A percentile compares a stretch with the other conserved stretches of the same genome.
phyloP scores from a whole-genome alignment of 139 green algal species.

The Tetradesmus lagerheimii region DNA sequence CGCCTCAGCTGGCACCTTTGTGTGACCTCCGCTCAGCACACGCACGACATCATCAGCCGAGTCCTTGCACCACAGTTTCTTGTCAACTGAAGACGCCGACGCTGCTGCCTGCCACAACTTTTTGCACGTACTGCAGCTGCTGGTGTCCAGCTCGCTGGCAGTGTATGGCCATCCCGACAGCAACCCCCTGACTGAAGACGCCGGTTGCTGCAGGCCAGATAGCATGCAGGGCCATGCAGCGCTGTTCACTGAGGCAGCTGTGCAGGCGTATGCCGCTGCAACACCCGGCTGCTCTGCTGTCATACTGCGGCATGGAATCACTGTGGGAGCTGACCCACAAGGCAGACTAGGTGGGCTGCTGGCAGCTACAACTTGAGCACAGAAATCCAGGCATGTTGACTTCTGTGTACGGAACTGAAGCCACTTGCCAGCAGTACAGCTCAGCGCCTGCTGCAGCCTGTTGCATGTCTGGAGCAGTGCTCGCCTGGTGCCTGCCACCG shows the following conservation, averaged over 20 bases:
- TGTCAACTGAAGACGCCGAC: no score
- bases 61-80: no score
- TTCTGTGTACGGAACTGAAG: neutral
- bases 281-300: neutral
- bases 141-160: slow-evolving; percentile 2
- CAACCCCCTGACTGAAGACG: neutral
- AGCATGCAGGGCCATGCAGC: slow-evolving; percentile 20
- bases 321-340: neutral
- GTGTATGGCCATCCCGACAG: neutral
- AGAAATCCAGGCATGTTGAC: no score
- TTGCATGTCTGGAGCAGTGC: neutral
- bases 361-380: no score
- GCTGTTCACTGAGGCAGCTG: slow-evolving; percentile 4
- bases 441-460: neutral
- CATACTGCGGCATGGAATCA: neutral
- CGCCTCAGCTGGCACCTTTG: no score
- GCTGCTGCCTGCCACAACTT: neutral
- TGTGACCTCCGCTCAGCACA: no score
- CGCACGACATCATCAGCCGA: no score
- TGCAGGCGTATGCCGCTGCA: neutral
- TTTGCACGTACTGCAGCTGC: neutral
- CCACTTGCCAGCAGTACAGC: neutral
- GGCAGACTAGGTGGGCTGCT: neutral
- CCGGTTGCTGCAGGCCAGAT: neutral
- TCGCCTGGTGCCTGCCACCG: no score